These are phyloP conservation scores for Periconia macrospinosa DNA, from an alignment of 2,329 filamentous ascomycete species.

Conservation along the genomic window DNA sequence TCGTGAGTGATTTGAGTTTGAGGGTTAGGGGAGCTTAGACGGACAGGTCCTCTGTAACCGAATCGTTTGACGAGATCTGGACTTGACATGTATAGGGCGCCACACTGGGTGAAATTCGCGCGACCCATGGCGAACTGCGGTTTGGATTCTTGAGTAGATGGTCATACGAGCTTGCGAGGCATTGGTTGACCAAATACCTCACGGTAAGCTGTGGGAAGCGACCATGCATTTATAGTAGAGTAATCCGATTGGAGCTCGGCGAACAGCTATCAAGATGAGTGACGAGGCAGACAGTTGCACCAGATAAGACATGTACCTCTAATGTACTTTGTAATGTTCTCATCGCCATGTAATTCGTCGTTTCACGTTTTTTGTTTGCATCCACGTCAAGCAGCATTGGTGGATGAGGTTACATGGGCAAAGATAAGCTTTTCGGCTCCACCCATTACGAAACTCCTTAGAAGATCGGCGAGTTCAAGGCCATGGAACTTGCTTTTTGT, in stretches of 20 bases:
- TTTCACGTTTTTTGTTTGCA: neutral
- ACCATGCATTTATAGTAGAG: neutral
- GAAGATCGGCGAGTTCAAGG: neutral
- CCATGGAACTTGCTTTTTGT: too few species aligned
- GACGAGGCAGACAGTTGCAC: neutral
- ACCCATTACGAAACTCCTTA: neutral
- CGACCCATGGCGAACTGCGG: neutral
- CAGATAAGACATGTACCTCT: neutral
- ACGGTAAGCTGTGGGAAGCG: too few species aligned
- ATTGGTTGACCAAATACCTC: neutral
- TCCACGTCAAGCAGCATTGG: neutral
- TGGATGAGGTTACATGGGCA: neutral
- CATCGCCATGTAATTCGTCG: neutral
- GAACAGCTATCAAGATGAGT: neutral
- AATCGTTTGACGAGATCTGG: conserved; percentile 12
- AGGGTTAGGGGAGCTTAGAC: conserved; percentile 4
- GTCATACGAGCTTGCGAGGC: too few species aligned
- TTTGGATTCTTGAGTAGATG: neutral
- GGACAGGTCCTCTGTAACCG: conserved; percentile 18
- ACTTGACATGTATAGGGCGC: conserved; percentile 15
- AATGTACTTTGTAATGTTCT: neutral
- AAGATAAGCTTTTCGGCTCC: neutral
- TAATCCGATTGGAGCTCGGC: neutral
- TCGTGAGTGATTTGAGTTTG: conserved; percentile 28
- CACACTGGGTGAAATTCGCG: conserved; percentile 22